phyloP scores from a whole-genome alignment of 1,284 basidiomycete genomes.

The Acaromyces ingoldii region DNA sequence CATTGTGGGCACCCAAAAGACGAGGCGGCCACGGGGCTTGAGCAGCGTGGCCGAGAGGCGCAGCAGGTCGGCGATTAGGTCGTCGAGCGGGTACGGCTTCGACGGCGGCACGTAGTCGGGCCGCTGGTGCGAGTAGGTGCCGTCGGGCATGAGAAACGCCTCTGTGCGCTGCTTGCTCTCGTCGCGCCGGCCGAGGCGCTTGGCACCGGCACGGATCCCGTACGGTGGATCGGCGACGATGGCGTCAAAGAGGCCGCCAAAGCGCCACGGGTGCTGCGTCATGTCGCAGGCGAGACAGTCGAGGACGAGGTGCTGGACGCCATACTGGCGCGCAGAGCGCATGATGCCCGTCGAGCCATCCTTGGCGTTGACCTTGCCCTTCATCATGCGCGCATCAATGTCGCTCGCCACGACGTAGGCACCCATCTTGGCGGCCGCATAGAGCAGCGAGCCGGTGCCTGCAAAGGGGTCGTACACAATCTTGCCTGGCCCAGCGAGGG shows the following conservation, averaged over 20 bases:
- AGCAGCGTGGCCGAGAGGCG: slow-evolving; percentile 76
- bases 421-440: slow-evolving; percentile 69
- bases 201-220: slow-evolving; percentile 92
- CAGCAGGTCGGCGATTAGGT: slow-evolving; percentile 75
- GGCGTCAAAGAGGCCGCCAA: slow-evolving; percentile 76
- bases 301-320: slow-evolving; percentile 67
- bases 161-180: slow-evolving; percentile 48
- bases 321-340: slow-evolving; percentile 81
- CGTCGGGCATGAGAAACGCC: slow-evolving; percentile 47
- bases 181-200: slow-evolving; percentile 71
- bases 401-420: slow-evolving; percentile 85
- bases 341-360: slow-evolving; percentile 55
- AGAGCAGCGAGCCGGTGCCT: slow-evolving; percentile 93
- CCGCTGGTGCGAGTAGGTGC: slow-evolving; percentile 37
- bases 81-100: slow-evolving; percentile 85
- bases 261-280: slow-evolving; percentile 80
- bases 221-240: slow-evolving; percentile 66
- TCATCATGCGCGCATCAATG: slow-evolving; percentile 94
- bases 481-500: slow-evolving; percentile 78
- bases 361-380: slow-evolving; percentile 67
- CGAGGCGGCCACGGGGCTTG: slow-evolving; percentile 77
- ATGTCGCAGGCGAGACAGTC: slow-evolving; percentile 87
- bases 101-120: slow-evolving; percentile 61
- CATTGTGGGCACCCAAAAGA: slow-evolving; percentile 63
- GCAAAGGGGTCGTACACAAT: slow-evolving; percentile 93